A percentile compares a stretch with the other conserved stretches of the same genome.
Conservation (phyloP, 2,329 filamentous ascomycete genomes). For the Fusarium proliferatum region DNA sequence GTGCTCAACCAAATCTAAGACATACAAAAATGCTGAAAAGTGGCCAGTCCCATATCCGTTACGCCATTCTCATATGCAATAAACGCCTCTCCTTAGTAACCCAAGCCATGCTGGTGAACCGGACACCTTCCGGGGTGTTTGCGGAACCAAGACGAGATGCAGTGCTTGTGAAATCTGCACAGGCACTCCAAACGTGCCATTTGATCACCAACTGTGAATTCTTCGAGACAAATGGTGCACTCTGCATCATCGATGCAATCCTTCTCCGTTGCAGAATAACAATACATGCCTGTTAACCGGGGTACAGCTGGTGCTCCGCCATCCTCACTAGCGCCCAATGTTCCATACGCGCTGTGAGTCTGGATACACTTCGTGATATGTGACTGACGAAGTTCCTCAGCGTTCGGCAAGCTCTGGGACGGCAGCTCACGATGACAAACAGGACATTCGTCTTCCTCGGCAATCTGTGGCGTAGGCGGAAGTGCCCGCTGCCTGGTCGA, state of each 20-base stretch:
- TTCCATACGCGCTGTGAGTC: constrained; percentile 63
- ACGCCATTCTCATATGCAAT: constrained; percentile 41
- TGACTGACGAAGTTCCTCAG: constrained; percentile 64
- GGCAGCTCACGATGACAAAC: constrained; percentile 80
- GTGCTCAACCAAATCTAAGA: constrained; percentile 33
- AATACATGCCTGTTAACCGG: constrained; percentile 70
- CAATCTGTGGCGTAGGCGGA: constrained; percentile 61
- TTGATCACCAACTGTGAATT: constrained; percentile 69
- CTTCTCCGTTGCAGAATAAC: constrained; percentile 73
- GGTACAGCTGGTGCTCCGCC: constrained; percentile 48
- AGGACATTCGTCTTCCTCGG: constrained; percentile 83
- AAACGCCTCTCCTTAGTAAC: constrained; percentile 52
- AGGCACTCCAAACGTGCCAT: constrained; percentile 77
- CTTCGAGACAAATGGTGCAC: constrained; percentile 75
- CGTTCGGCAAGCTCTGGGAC: constrained; percentile 63
- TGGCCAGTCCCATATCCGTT: constrained; percentile 13
- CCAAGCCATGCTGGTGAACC: constrained; percentile 72
- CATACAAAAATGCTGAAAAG: constrained; percentile 26
- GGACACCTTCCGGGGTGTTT: constrained; percentile 72
- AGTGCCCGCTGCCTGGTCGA: constrained; percentile 54
- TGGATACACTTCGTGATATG: constrained; percentile 70
- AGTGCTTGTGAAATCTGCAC: constrained; percentile 71
- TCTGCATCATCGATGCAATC: constrained; percentile 75
- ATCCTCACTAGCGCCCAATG: constrained; percentile 44
- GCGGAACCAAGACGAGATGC: constrained; percentile 72